Conservation (phyloP, 805 yeast genomes). For the Teunomyces atbi region DNA sequence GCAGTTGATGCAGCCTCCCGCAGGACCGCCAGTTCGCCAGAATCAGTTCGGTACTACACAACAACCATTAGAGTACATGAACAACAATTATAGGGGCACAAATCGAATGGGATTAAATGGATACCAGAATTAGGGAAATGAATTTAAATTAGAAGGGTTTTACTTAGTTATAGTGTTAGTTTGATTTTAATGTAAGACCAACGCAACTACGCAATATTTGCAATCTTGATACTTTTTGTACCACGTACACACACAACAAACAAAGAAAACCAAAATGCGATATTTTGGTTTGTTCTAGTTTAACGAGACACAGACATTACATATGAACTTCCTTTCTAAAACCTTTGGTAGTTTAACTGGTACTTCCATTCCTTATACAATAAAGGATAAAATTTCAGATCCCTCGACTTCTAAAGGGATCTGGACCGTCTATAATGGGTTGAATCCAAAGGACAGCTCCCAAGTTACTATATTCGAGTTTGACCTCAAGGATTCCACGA, state of each 20-base stretch:
- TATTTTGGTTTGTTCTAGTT: neutral
- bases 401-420: conserved; percentile 35
- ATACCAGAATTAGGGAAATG: conserved; percentile 6
- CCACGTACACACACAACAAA: neutral
- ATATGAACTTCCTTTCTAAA: conserved; percentile 68
- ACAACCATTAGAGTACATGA: conserved; percentile 10
- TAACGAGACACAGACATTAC: neutral
- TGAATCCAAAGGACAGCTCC: conserved; percentile 47
- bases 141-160: neutral
- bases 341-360: conserved; percentile 60
- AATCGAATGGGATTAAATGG: conserved; percentile 9
- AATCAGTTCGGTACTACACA: neutral
- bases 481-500: conserved; percentile 42
- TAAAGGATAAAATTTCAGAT: conserved; percentile 44
- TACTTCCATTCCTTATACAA: conserved; percentile 54
- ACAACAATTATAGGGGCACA: conserved; percentile 10
- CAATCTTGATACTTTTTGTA: neutral
- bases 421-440: conserved; percentile 67
- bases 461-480: conserved; percentile 67
- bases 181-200: conserved; percentile 2
- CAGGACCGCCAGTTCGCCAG: neutral
- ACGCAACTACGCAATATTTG: too few species aligned
- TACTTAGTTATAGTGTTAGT: conserved; percentile 3
- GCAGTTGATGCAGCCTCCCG: conserved; percentile 2
- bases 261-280: neutral